Evolutionary conservation across 164 flowering plant species (phyloP), one percentile per base, ranked within the genome.

Genomic region (Stephania cephalantha): DNA sequence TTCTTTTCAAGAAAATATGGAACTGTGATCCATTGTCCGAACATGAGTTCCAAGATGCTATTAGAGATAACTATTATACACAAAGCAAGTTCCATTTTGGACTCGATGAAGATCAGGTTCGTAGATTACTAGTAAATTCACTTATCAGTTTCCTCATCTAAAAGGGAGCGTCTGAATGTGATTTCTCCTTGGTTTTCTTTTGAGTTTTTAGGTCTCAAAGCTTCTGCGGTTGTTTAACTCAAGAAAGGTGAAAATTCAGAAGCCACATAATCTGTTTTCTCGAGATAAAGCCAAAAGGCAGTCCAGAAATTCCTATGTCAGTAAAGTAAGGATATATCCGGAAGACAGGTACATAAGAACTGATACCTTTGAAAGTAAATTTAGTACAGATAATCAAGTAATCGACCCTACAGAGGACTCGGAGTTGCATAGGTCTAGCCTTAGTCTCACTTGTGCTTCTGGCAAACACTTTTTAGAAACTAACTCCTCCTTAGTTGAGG

Each of bases 101-200:
- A 64, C 85, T 91, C 29, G 85, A 91, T 46, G 44, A 80, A 70
- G 77, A 79, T 68, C 97, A 91, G 94, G 94, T 89, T 63, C 79
- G 71, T 22, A 22, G 11, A 69, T 63, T 12, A 58, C 7, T 58
- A 15, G n/a, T 58, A 58, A 58, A 58, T 58, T 15, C 64, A 58
- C 5, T 58, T 58, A 15, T 58, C 64, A 58, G 64, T 58, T 58
- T 58, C 64, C 20, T 58, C n/a, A 58, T 58, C 6, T 58, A n/a
- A 18, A 58, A 9, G 64, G 64, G 17, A 58, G 64, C 13, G 18
- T 20, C 72, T 18, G 30, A 70, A 45, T 70, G 9, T 70, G 20
- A 46, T 20, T 44, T 13, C 61, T 46, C 44, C 50, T 12, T 25
- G 31, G 11, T 50, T 72, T 78, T 10, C 6, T 73, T 73, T 29